A percentile compares a stretch with the other conserved stretches of the same genome.
Evolutionary conservation across 148 eudicot species (phyloP).

Genomic region (Chenopodium formosanum): DNA sequence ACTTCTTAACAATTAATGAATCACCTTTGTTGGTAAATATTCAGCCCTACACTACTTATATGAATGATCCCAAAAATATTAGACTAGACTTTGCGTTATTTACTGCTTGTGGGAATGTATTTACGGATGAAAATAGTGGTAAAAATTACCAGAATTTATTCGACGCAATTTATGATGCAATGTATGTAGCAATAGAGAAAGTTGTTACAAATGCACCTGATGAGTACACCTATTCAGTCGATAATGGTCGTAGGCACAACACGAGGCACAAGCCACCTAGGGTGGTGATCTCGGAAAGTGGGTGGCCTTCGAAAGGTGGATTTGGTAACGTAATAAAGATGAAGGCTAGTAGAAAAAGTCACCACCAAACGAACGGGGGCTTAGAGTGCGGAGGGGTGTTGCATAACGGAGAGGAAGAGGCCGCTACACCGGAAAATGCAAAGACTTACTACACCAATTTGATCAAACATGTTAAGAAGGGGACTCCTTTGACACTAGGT

Average conservation of each 20-base stretch:
- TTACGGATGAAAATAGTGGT: conserved; percentile 21
- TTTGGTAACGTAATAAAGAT: no score
- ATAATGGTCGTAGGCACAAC: not conserved
- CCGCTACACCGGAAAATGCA: conserved; percentile 24
- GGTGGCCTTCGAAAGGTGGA: not conserved
- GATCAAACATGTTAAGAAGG: conserved; percentile 34
- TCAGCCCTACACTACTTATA: conserved; percentile 26
- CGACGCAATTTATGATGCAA: conserved; percentile 27
- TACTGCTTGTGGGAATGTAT: conserved; percentile 20
- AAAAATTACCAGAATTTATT: conserved; percentile 34
- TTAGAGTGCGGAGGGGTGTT: conserved; percentile 29
- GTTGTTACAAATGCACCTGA: not conserved
- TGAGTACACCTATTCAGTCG: not conserved
- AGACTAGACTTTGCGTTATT: conserved; percentile 29
- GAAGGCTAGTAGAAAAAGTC: not conserved
- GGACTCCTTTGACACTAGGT: conserved; percentile 34
- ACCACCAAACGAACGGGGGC: not conserved
- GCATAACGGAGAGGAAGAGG: not conserved
- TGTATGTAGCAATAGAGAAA: conserved; percentile 10
- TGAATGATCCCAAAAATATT: not conserved
- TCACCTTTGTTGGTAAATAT: conserved; percentile 32
- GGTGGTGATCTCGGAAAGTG: not conserved
- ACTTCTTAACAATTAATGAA: conserved; percentile 16
- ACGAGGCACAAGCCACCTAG: not conserved
- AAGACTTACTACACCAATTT: conserved; percentile 29